These are phyloP conservation scores for Gracilaria caudata DNA, from an alignment of 23 red algal genomes.

Conservation along the genomic window DNA sequence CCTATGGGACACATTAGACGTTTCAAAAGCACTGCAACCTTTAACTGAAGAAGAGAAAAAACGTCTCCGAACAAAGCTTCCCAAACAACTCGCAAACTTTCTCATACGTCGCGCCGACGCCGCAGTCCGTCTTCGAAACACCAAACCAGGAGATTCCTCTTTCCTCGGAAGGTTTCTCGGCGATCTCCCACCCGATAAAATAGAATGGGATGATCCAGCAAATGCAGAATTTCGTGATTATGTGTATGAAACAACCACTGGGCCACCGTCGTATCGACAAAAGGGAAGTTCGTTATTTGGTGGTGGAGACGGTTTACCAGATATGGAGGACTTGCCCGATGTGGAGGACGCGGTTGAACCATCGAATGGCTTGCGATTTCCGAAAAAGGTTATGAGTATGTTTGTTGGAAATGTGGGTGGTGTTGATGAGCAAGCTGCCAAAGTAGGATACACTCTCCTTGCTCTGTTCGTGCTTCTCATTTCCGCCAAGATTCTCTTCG, in stretches of 20 bases:
- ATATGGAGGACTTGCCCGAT: conserved; percentile 23
- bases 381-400: conserved; percentile 18
- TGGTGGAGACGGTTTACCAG: conserved; percentile 45
- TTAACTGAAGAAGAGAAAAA: conserved; percentile 41
- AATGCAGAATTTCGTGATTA: conserved; percentile 62
- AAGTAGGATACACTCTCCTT: conserved; percentile 47
- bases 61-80: conserved; percentile 30
- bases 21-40: conserved; percentile 14
- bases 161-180: conserved; percentile 22
- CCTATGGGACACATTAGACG: conserved; percentile 35
- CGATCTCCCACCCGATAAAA: conserved; percentile 19
- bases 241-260: conserved; percentile 46
- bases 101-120: conserved; percentile 62
- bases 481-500: conserved; percentile 29
- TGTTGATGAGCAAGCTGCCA: conserved; percentile 31
- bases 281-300: conserved; percentile 31
- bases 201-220: conserved; percentile 20
- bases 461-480: conserved; percentile 30
- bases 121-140: conserved; percentile 36
- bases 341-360: neutral
- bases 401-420: conserved; percentile 35
- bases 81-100: conserved; percentile 41
- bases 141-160: conserved; percentile 30
- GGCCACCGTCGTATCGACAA: conserved; percentile 41
- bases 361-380: neutral